A percentile compares a stretch with the other conserved stretches of the same genome.
Conservation (phyloP, 1,284 basidiomycete species). For the Cryptococcus wingfieldii region DNA sequence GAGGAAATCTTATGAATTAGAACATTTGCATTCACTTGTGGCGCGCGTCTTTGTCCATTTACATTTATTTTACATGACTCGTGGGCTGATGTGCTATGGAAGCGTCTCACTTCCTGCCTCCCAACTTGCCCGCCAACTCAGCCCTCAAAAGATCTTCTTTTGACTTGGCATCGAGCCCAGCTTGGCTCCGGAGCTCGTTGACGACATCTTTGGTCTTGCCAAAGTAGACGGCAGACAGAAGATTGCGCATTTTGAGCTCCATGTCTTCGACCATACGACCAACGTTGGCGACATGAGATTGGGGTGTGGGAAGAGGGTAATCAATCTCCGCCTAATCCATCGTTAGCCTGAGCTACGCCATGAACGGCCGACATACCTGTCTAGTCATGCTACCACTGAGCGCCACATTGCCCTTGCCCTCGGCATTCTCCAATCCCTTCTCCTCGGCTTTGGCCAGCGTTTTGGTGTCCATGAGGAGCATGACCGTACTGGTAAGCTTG, state of each 20-base stretch:
- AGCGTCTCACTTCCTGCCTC: slow-evolving; percentile 27
- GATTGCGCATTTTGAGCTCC: slow-evolving; percentile 97
- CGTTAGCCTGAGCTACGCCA: neutral
- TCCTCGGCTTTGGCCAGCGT: slow-evolving; percentile 45
- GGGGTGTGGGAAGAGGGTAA: slow-evolving; percentile 67
- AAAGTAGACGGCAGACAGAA: slow-evolving; percentile 96
- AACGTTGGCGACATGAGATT: slow-evolving; percentile 85
- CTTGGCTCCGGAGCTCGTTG: slow-evolving; percentile 79
- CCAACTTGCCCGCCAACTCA: slow-evolving; percentile 71
- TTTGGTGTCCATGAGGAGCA: slow-evolving; percentile 82
- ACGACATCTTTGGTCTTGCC: slow-evolving; percentile 96
- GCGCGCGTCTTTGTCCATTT: neutral
- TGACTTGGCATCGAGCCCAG: slow-evolving; percentile 76
- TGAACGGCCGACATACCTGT: slow-evolving; percentile 58
- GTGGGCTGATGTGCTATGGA: neutral
- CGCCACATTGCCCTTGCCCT: slow-evolving; percentile 66
- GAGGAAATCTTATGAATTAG: too few species aligned
- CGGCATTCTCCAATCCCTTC: slow-evolving; percentile 40
- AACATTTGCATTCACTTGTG: too few species aligned
- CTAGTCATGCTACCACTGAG: slow-evolving; percentile 95
- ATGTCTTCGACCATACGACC: slow-evolving; percentile 96
- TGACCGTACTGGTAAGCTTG: slow-evolving; percentile 94
- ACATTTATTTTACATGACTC: neutral
- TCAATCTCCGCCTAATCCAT: slow-evolving; percentile 72
- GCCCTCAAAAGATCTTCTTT: slow-evolving; percentile 83